Evolutionary conservation across 108 stramenopile species (phyloP).

Genomic region (Schizochytrium sp.): DNA sequence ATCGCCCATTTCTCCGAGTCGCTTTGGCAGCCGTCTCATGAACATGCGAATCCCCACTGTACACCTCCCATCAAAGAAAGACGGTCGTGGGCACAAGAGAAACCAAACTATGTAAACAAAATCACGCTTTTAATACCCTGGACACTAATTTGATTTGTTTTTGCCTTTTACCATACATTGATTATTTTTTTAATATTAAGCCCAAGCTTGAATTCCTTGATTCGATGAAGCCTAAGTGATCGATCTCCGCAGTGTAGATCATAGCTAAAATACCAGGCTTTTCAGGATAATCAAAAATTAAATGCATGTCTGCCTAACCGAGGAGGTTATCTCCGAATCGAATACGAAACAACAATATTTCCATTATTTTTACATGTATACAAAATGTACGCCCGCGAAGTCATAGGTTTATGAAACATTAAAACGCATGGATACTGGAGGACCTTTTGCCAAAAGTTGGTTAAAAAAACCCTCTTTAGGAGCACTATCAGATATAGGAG

Average conservation of each 20-base stretch:
- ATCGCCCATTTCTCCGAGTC: not conserved
- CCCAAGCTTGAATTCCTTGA: too few relatives aligned
- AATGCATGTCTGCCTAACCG: too few relatives aligned
- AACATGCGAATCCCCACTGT: not conserved
- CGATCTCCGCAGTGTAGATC: too few relatives aligned
- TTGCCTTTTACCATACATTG: not conserved
- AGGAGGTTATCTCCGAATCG: not conserved
- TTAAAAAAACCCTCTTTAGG: constrained; percentile 4
- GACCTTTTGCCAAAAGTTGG: constrained; percentile 26
- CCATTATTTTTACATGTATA: not conserved
- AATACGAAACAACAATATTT: not conserved
- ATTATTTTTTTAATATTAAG: not conserved
- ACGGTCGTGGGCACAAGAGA: not conserved
- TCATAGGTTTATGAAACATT: not conserved
- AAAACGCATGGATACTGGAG: constrained; percentile 46
- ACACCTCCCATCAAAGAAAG: not conserved
- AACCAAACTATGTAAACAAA: constrained; percentile 8
- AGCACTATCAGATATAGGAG: not conserved
- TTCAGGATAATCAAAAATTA: too few relatives aligned
- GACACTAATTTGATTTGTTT: not conserved
- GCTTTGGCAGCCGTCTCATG: not conserved
- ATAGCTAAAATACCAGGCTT: too few relatives aligned
- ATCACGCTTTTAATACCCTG: not conserved
- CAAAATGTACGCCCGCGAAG: not conserved
- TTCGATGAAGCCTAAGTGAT: too few relatives aligned